Evolutionary conservation across 164 flowering plant species (phyloP).

Genomic region (Magnolia changhungtana): DNA sequence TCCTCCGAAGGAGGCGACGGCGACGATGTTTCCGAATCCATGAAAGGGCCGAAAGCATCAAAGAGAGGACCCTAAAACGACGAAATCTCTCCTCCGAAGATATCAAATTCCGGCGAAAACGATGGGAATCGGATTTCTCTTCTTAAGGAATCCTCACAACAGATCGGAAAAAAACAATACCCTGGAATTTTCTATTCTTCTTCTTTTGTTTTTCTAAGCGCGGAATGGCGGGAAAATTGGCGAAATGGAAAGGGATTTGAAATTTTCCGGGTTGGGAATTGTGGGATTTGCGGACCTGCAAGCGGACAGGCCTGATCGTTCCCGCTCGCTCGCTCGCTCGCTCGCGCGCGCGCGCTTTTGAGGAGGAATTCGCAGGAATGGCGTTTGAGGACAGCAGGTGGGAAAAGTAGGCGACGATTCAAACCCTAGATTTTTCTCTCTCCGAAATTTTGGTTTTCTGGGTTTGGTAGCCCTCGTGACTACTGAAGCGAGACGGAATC

Average conservation of each 20-base stretch:
- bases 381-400: neutral
- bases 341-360: neutral
- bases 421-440: slow-evolving; percentile 5
- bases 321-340: neutral
- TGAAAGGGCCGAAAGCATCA: slow-evolving; percentile 25
- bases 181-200: neutral
- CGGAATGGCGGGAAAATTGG: neutral
- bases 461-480: too few relatives aligned
- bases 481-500: too few relatives aligned
- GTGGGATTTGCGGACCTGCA: slow-evolving; percentile 10
- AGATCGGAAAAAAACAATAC: neutral
- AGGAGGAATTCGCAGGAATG: neutral
- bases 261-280: neutral
- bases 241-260: neutral
- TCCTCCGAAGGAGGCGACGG: slow-evolving; percentile 18
- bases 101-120: too few relatives aligned
- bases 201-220: neutral
- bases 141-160: neutral
- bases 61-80: slow-evolving; percentile 1
- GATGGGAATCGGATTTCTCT: too few relatives aligned
- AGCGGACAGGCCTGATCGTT: slow-evolving; percentile 13
- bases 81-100: too few relatives aligned
- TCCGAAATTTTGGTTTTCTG: too few relatives aligned
- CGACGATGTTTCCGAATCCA: slow-evolving; percentile 41
- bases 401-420: neutral